Conservation (phyloP, 1,139 yeast species). For the Yamadazyma diospyri region DNA sequence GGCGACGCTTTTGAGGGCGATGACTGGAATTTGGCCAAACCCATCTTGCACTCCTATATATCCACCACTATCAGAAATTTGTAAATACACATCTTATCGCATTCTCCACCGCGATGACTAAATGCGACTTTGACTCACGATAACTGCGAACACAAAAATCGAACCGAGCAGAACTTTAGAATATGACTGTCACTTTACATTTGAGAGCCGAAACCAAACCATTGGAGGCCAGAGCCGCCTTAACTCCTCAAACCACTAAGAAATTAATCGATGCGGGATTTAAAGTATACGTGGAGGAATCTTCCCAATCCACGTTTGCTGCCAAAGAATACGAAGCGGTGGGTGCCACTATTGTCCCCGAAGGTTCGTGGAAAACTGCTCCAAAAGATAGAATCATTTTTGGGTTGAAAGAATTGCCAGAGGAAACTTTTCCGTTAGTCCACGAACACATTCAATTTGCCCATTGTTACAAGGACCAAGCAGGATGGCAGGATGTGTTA, state of each 20-base stretch:
- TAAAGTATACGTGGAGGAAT: conserved; percentile 81
- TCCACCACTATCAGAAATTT: conserved; percentile 8
- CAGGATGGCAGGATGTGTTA: conserved; percentile 92
- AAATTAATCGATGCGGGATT: conserved; percentile 84
- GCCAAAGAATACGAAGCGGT: conserved; percentile 69
- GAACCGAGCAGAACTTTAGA: neutral
- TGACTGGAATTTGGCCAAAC: conserved; percentile 29
- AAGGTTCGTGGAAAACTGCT: conserved; percentile 88
- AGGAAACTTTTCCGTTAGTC: conserved; percentile 86
- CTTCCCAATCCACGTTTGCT: conserved; percentile 76
- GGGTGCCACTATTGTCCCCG: conserved; percentile 88
- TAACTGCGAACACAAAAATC: no score
- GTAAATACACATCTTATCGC: conserved; percentile 5
- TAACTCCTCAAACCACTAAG: conserved; percentile 89
- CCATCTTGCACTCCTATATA: conserved; percentile 14
- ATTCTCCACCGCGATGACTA: conserved; percentile 5
- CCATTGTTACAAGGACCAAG: conserved; percentile 97
- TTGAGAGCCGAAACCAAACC: conserved; percentile 97
- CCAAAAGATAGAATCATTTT: conserved; percentile 85
- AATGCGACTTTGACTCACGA: conserved; percentile 2
- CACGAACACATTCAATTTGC: conserved; percentile 98
- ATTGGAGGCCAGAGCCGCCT: conserved; percentile 93
- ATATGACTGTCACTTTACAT: conserved; percentile 53
- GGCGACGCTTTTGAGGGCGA: conserved; percentile 50
- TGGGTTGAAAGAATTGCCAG: conserved; percentile 95